A percentile compares a stretch with the other conserved stretches of the same genome.
phyloP scores from a whole-genome alignment of 1,284 basidiomycete species.

The Melampsora larici-populina region DNA sequence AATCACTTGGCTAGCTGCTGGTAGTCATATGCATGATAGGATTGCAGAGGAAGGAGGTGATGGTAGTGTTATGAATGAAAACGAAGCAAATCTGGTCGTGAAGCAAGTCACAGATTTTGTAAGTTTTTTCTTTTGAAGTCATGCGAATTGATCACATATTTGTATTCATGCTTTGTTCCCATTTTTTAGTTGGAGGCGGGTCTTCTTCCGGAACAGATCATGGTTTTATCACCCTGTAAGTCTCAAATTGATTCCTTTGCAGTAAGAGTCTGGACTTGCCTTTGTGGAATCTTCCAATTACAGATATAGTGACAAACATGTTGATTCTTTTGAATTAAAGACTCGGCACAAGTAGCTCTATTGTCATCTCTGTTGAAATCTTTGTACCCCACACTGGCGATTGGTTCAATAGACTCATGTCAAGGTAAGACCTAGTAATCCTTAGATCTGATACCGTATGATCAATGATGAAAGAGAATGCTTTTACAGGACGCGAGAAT shows the following conservation, averaged over 20 bases:
- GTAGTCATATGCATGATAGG: conserved; percentile 84
- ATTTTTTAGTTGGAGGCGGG: conserved; percentile 64
- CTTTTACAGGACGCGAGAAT: conserved; percentile 36
- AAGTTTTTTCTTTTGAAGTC: conserved; percentile 48
- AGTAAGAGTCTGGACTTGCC: neutral
- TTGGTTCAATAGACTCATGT: conserved; percentile 40
- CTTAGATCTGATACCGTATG: conserved; percentile 75
- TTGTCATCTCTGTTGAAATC: conserved; percentile 70
- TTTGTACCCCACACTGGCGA: conserved; percentile 71
- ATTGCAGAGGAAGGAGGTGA: conserved; percentile 60
- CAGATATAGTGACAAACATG: neutral
- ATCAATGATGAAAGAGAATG: conserved; percentile 61
- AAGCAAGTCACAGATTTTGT: conserved; percentile 77
- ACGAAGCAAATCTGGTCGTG: conserved; percentile 80
- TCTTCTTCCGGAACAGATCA: conserved; percentile 70
- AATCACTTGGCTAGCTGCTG: conserved; percentile 60
- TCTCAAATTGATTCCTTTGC: conserved; percentile 46
- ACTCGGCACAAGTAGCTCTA: conserved; percentile 84
- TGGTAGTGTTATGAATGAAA: conserved; percentile 85
- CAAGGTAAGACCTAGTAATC: conserved; percentile 7
- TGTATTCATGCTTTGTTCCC: neutral
- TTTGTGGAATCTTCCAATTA: neutral
- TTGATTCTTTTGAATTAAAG: conserved; percentile 57
- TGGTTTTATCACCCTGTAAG: conserved; percentile 79
- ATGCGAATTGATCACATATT: conserved; percentile 19